phyloP scores from a whole-genome alignment of 352 stramenopile genomes.

The Pythium insidiosum region DNA sequence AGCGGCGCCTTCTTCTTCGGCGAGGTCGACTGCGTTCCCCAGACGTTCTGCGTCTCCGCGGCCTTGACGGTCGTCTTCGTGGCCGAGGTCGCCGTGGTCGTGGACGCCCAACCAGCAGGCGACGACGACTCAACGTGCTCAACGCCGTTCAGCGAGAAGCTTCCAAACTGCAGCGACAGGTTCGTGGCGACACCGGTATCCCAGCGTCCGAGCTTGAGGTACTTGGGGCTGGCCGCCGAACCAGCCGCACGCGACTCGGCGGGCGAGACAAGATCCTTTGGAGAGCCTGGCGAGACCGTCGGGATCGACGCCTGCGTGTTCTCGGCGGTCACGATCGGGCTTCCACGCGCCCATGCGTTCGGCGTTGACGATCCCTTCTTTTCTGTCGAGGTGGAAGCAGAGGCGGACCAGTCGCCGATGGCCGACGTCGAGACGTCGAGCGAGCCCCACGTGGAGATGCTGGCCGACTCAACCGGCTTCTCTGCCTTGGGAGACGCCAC shows the following conservation, averaged over 20 bases:
- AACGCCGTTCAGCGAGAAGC: conserved; percentile 74
- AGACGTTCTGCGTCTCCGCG: conserved; percentile 41
- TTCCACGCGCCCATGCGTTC: conserved; percentile 60
- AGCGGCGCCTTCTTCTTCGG: conserved; percentile 57
- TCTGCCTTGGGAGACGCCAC: conserved; percentile 5
- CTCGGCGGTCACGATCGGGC: conserved; percentile 29
- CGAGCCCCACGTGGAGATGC: conserved; percentile 51
- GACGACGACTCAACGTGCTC: conserved; percentile 50
- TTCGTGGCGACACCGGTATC: conserved; percentile 57
- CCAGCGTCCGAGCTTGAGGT: conserved; percentile 83
- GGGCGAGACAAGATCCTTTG: conserved; percentile 50
- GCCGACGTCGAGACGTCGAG: conserved; percentile 55
- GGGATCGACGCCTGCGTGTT: conserved; percentile 29
- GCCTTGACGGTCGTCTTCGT: conserved; percentile 20
- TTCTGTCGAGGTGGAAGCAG: conserved; percentile 26
- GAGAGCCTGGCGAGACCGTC: conserved; percentile 49
- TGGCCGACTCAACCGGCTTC: conserved; percentile 22
- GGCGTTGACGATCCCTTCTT: conserved; percentile 41
- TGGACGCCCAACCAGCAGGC: conserved; percentile 49
- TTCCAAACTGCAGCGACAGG: conserved; percentile 82
- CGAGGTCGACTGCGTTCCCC: conserved; percentile 34
- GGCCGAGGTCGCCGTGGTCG: conserved; percentile 18
- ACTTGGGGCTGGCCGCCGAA: conserved; percentile 48
- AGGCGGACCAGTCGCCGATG: conserved; percentile 57
- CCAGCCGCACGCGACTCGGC: conserved; percentile 22